Evolutionary conservation across 441 rosid species (phyloP).

Genomic region (Populus tomentosa): DNA sequence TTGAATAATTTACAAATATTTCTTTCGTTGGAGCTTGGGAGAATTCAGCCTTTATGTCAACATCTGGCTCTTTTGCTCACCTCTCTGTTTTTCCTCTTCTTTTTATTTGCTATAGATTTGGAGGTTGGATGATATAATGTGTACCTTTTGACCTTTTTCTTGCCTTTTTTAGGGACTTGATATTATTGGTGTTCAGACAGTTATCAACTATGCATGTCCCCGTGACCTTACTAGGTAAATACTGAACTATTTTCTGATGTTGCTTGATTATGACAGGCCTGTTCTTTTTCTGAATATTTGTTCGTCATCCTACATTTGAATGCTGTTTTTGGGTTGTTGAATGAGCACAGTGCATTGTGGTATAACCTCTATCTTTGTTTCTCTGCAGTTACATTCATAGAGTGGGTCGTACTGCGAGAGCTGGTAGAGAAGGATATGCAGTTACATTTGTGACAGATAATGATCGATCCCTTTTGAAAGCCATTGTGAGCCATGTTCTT

Average conservation of each 20-base stretch:
- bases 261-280: constrained; percentile 2
- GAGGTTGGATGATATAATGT: neutral
- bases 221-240: constrained; percentile 86
- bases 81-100: neutral
- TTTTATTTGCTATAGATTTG: neutral
- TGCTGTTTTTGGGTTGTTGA: neutral
- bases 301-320: neutral
- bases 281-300: neutral
- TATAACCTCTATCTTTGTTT: constrained; percentile 15
- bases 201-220: constrained; percentile 95
- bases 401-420: constrained; percentile 98
- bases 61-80: neutral
- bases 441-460: constrained; percentile 92
- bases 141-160: constrained; percentile 14
- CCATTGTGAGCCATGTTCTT: constrained; percentile 63
- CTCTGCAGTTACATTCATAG: constrained; percentile 82
- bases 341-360: neutral
- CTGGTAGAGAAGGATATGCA: constrained; percentile 97
- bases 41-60: neutral
- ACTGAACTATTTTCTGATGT: constrained; percentile 1
- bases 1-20: neutral
- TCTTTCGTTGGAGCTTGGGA: neutral
- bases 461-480: constrained; percentile 89
- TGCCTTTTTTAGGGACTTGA: constrained; percentile 73
- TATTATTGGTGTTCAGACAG: constrained; percentile 95